Percentiles rank a stretch among this genome's conserved stretches.
These are phyloP conservation scores for Hypoxylon fragiforme DNA, from an alignment of 495 filamentous ascomycete genomes.

Conservation along the genomic window DNA sequence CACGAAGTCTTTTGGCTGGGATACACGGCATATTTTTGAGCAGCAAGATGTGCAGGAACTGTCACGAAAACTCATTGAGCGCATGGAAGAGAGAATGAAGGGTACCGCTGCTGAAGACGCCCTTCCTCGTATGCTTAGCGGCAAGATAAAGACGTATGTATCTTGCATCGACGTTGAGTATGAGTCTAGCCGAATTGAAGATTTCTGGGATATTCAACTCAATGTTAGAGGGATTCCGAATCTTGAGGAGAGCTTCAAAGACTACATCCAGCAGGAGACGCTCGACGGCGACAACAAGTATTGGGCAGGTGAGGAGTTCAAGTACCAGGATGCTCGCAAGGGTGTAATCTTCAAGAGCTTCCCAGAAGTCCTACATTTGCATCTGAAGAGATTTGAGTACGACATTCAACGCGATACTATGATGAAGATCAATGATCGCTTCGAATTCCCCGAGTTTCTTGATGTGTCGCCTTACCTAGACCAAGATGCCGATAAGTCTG, in stretches of 20 bases:
- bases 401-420: constrained; percentile 93
- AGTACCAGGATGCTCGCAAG: constrained; percentile 94
- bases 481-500: constrained; percentile 81
- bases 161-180: constrained; percentile 98
- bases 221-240: constrained; percentile 94
- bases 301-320: constrained; percentile 82
- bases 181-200: constrained; percentile 90
- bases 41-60: constrained; percentile 99
- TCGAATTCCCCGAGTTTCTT: constrained; percentile 93
- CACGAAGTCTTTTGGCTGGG: constrained; percentile 96
- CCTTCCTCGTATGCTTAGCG: constrained; percentile 86
- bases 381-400: constrained; percentile 98
- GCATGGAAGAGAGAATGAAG: constrained; percentile 96
- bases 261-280: constrained; percentile 95
- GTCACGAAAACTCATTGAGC: constrained; percentile 94
- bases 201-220: constrained; percentile 98
- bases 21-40: constrained; percentile 96
- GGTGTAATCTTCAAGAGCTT: constrained; percentile 97
- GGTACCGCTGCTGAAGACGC: constrained; percentile 93
- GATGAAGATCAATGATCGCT: constrained; percentile 99
- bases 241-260: constrained; percentile 89
- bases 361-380: constrained; percentile 90
- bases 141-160: constrained; percentile 97
- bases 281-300: constrained; percentile 99
- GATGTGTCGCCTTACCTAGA: constrained; percentile 89